Conservation (phyloP, 2,329 filamentous ascomycete species). For the Diaporthe aspalathi region DNA sequence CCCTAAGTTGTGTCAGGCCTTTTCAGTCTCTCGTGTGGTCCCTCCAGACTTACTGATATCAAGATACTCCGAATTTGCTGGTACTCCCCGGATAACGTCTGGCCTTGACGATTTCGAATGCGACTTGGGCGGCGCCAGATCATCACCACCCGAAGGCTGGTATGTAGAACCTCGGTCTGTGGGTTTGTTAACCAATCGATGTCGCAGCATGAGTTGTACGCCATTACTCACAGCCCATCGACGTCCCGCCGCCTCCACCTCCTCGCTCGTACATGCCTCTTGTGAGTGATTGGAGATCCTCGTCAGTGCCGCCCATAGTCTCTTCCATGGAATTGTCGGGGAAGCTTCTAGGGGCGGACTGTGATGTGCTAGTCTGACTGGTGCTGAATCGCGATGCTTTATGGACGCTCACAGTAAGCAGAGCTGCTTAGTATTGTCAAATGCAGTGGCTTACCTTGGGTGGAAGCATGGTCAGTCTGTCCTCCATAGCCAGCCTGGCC, state of each 20-base stretch:
- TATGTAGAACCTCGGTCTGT: slow-evolving; percentile 29
- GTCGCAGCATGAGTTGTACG: too few relatives aligned
- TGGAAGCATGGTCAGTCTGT: not conserved
- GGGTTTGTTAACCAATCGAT: not conserved
- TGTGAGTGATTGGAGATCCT: not conserved
- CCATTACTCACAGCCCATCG: slow-evolving; percentile 2
- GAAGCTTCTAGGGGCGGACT: not conserved
- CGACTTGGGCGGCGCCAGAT: not conserved
- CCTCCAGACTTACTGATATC: slow-evolving; percentile 15
- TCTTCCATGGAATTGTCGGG: not conserved
- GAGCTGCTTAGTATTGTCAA: not conserved
- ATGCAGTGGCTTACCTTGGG: not conserved
- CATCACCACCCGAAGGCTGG: not conserved
- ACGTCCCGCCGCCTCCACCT: not conserved
- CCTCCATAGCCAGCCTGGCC: slow-evolving; percentile 1
- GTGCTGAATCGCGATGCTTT: not conserved
- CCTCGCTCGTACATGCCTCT: slow-evolving; percentile 15
- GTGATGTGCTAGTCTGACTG: not conserved
- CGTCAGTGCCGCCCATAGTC: not conserved
- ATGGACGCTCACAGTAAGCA: not conserved
- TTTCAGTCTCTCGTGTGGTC: not conserved
- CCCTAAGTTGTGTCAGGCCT: slow-evolving; percentile 12
- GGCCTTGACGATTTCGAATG: not conserved
- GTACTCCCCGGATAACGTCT: slow-evolving; percentile 4
- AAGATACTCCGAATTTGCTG: slow-evolving; percentile 12